These are phyloP conservation scores for Hyaloperonospora brassicae DNA, from an alignment of 352 stramenopile genomes.

Conservation along the genomic window DNA sequence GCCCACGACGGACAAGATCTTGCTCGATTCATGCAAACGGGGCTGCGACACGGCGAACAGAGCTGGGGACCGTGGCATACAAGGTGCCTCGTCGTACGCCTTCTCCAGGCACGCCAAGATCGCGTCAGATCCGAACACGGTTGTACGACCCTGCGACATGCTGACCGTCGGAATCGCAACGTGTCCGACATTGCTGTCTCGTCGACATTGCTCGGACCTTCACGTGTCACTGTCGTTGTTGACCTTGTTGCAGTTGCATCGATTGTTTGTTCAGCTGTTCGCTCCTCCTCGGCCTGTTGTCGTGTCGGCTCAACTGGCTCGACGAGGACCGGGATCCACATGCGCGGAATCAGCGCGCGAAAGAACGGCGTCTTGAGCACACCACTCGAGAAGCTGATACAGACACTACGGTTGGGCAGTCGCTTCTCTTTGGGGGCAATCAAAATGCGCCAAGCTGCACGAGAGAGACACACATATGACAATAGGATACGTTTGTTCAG, in stretches of 20 bases:
- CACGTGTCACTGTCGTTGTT: no score
- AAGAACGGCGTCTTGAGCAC: conserved; percentile 79
- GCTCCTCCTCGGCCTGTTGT: not conserved
- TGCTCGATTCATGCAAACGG: conserved; percentile 71
- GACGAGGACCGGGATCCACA: conserved; percentile 74
- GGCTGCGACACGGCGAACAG: conserved; percentile 64
- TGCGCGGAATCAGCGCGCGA: conserved; percentile 61
- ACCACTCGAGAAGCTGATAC: conserved; percentile 75
- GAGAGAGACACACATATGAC: not conserved
- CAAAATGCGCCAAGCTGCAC: conserved; percentile 64
- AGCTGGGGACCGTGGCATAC: conserved; percentile 41
- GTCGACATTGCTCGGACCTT: conserved; percentile 20
- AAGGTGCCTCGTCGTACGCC: conserved; percentile 29
- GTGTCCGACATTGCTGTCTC: conserved; percentile 31
- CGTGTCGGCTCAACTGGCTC: conserved; percentile 37
- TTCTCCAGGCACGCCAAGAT: conserved; percentile 83
- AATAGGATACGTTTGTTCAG: no score
- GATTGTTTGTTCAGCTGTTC: no score
- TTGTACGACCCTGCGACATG: conserved; percentile 32
- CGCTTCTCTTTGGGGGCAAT: conserved; percentile 76
- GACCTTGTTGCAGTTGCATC: no score
- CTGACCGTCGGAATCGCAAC: conserved; percentile 25
- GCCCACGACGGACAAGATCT: conserved; percentile 76
- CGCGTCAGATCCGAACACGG: conserved; percentile 70
- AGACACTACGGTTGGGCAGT: conserved; percentile 69